Evolutionary conservation across 2,329 filamentous ascomycete species (phyloP).

Genomic region (Aspergillus brasiliensis): DNA sequence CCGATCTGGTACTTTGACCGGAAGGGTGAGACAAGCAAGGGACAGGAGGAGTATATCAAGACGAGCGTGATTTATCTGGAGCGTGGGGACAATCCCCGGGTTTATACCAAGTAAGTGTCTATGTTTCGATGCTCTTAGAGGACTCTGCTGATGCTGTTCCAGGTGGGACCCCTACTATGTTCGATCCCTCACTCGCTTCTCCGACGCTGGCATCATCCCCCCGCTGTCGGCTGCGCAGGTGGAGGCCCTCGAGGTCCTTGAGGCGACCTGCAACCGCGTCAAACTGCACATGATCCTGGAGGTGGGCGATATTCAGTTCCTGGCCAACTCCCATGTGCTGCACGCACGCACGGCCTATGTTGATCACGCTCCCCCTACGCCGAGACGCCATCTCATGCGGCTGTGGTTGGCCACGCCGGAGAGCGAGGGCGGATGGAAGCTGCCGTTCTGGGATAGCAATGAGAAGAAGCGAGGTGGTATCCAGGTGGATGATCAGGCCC

Average conservation of each 20-base stretch:
- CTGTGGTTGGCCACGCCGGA: slow-evolving; percentile 84
- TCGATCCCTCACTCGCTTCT: slow-evolving; percentile 73
- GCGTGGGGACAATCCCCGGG: slow-evolving; percentile 63
- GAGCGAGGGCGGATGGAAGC: slow-evolving; percentile 78
- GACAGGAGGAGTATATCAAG: slow-evolving; percentile 73
- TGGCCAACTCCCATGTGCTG: slow-evolving; percentile 77
- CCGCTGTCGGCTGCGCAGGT: slow-evolving; percentile 68
- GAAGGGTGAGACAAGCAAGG: slow-evolving; percentile 77
- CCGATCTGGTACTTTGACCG: slow-evolving; percentile 92
- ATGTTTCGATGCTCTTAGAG: neutral
- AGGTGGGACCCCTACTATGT: slow-evolving; percentile 86
- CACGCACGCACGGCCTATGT: slow-evolving; percentile 81
- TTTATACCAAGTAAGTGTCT: slow-evolving; percentile 68
- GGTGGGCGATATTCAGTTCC: slow-evolving; percentile 84
- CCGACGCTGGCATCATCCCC: slow-evolving; percentile 71
- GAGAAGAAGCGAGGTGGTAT: slow-evolving; percentile 89
- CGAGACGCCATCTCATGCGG: slow-evolving; percentile 76
- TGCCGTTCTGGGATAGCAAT: slow-evolving; percentile 77
- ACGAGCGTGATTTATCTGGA: slow-evolving; percentile 77
- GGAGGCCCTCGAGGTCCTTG: slow-evolving; percentile 69
- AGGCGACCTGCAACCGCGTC: slow-evolving; percentile 72
- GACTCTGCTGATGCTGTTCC: neutral
- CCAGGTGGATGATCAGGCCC: slow-evolving; percentile 79
- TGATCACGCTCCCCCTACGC: slow-evolving; percentile 67
- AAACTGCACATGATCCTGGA: slow-evolving; percentile 84